Evolutionary conservation across 2,329 filamentous ascomycete genomes (phyloP).

Genomic region (Botrytis squamosa): DNA sequence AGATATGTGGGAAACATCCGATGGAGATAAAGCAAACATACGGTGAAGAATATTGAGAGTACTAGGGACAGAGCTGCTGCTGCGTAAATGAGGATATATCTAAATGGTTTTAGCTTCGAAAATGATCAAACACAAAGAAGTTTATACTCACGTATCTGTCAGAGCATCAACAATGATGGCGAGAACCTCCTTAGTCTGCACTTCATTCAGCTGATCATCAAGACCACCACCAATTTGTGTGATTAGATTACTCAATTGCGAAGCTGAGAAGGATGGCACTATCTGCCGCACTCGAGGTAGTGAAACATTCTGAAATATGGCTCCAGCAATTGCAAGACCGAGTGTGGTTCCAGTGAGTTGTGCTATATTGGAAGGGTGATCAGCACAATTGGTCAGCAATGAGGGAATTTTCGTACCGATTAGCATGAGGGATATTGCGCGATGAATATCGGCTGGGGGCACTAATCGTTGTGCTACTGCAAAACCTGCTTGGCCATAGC

Average conservation of each 20-base stretch:
- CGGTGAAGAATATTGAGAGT: neutral
- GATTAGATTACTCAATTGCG: neutral
- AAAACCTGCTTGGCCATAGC: too few species aligned
- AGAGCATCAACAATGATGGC: constrained; percentile 4
- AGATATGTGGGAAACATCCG: neutral
- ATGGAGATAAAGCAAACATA: neutral
- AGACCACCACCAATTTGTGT: neutral
- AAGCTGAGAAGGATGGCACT: neutral
- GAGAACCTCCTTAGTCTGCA: neutral
- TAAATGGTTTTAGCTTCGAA: neutral
- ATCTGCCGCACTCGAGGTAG: neutral
- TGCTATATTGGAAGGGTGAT: neutral
- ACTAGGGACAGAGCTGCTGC: neutral
- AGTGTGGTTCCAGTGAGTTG: constrained; percentile 9
- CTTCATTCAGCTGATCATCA: neutral
- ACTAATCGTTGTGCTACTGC: too few species aligned
- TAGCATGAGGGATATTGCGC: too few species aligned
- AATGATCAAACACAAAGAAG: neutral
- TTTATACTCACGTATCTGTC: constrained; percentile 3
- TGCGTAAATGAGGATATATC: constrained; percentile 13
- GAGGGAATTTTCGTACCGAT: neutral
- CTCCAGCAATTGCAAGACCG: constrained; percentile 10
- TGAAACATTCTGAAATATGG: constrained; percentile 14
- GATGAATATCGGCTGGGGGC: too few species aligned
- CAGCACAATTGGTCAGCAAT: neutral